Evolutionary conservation across 306 rosid genomes (phyloP), one percentile per base, ranked within the genome.

Genomic region (Lupinus albus): DNA sequence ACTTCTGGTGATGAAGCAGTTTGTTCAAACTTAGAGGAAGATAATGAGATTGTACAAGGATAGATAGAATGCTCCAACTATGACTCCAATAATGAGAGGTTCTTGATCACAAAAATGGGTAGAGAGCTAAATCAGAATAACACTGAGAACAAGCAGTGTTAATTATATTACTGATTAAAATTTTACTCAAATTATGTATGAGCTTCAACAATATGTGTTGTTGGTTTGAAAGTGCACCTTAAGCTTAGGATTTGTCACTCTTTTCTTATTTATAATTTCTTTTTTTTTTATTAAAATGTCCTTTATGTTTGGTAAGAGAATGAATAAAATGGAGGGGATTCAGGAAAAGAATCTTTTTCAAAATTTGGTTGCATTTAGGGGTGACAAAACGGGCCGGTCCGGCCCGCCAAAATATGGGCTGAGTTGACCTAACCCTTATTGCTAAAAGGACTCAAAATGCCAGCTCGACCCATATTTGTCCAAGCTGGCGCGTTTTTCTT

Each of bases 11-110:
- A 71, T 8, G 84, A 82, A 70, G 72, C 58, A 13, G 53, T 51
- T 67, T n/a, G 64, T 39, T 67, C 81, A 44, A 73, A 72, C 55
- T 6, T 72, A 46, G 72, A 35, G 56, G 58, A 55, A 50, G 76
- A 35, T 57, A 57, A 67, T 55, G 79, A 52, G 4, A 64, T 17
- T 46, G 39, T 45, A 52, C 76, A 20, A 1, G 64, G 11, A 18
- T 54, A 55, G 8, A 18, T 20, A 16, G 50, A 60, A 15, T 28
- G 39, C 58, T 66, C 64, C 61, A 50, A 48, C 65, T n/a, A 61
- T 54, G 75, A 73, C 25, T 36, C 65, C 32, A 63, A 56, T 49
- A 69, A 25, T 73, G 57, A 42, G 75, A 57, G n/a, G n/a, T 35
- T 48, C 45, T 57, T 61, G 77, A 53, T 59, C 73, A 48, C 0